These are phyloP conservation scores for Pharnaceum exiguum DNA, from an alignment of 148 eudicot species.

Conservation along the genomic window DNA sequence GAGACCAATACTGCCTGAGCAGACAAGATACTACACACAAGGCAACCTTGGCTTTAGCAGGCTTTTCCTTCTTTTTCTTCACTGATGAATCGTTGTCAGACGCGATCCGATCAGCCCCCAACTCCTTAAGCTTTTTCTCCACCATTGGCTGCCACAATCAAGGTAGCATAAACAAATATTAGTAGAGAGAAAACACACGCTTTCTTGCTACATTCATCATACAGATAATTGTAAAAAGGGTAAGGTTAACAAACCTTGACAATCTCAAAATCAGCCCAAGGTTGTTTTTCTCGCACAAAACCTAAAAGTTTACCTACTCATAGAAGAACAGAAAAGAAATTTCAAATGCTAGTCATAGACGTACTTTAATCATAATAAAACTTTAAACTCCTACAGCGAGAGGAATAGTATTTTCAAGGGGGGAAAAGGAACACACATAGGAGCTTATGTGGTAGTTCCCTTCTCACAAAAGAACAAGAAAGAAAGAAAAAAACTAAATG, in stretches of 20 bases:
- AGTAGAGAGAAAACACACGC: background rate
- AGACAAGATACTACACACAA: background rate
- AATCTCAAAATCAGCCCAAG: conserved; percentile 97
- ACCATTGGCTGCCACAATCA: conserved; percentile 57
- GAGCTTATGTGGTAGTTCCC: no score
- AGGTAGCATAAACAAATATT: conserved; percentile 2
- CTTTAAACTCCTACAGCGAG: no score
- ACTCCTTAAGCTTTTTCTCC: conserved; percentile 53
- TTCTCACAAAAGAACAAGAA: no score
- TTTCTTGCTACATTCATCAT: background rate
- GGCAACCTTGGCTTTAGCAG: conserved; percentile 70
- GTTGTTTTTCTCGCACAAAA: conserved; percentile 79
- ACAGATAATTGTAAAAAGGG: background rate
- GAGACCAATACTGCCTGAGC: background rate
- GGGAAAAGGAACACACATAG: no score
- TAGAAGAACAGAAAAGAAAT: conserved; percentile 10
- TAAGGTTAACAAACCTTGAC: conserved; percentile 70
- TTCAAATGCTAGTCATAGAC: conserved; percentile 3
- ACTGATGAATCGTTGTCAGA: conserved; percentile 91
- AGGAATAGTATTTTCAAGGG: no score
- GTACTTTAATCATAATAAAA: background rate
- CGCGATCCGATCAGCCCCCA: conserved; percentile 87
- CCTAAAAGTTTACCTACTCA: conserved; percentile 84
- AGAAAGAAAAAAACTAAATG: no score
- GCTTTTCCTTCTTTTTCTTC: conserved; percentile 95